Evolutionary conservation across 2,329 filamentous ascomycete species (phyloP), one percentile per base, ranked within the genome.

Genomic region (Phyllosticta citrichinensis): DNA sequence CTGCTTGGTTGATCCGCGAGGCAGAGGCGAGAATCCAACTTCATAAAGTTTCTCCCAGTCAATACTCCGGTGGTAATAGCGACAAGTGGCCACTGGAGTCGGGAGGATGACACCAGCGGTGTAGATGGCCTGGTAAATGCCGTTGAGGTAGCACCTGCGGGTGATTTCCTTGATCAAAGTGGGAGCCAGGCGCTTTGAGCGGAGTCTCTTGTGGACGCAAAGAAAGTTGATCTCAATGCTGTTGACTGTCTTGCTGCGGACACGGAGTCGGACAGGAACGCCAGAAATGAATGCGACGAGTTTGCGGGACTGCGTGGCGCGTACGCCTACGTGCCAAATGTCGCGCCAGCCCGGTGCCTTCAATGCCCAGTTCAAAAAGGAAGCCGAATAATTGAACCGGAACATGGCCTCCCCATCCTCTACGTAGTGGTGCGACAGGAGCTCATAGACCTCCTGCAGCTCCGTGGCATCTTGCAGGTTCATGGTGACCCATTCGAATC

Each of bases 131-230:
- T 99, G 94, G 82, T 88, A 97, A 66, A 95, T 87, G 61, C 87
- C 89, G 65, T 88, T 81, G 55, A 91, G 77, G 75, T 97, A 95
- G 79, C 91, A 96, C 65, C 91, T 84, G 55, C 94, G 87, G 5
- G 94, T 99, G 68, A 99, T 91, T 74, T 99, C 94, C 75, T 97
- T 97, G 80, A 99, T 99, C 58, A 99, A 84, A 1, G 97, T 88
- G 0, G 94, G 94, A 0, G 94, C 87, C 52, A 99, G 84, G 59
- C 94, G 87, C 79, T 97, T 97, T 62, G 89, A 86, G 57, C 94
- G 89, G 33, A 99, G 85, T 77, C 97, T 97, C 81, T 97, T 97
- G 81, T 99, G 94, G 60, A 99, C 87, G 70, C 92, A 96, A 66
- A 99, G 86, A 77, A 97, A 99, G 79, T 99, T 99, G 76, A 99